phyloP scores from a whole-genome alignment of 2,329 filamentous ascomycete species.

The Fusarium sp. region DNA sequence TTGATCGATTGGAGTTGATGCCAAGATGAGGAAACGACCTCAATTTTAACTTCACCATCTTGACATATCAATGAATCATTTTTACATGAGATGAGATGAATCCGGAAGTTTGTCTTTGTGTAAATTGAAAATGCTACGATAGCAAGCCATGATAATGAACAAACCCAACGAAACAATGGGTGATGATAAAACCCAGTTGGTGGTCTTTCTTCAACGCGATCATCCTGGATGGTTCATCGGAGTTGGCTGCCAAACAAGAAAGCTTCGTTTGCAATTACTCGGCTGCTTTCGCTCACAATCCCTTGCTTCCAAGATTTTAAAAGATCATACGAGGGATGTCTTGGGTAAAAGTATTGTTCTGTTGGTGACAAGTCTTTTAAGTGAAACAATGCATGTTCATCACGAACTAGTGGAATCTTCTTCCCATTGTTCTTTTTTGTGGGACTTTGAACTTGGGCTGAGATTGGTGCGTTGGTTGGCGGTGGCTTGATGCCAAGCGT shows the following conservation, averaged over 20 bases:
- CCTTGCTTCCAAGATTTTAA: neutral
- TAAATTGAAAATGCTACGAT: neutral
- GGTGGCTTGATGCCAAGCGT: neutral
- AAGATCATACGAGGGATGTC: neutral
- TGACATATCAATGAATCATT: neutral
- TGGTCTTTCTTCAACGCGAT: neutral
- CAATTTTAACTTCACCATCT: neutral
- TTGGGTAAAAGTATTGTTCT: neutral
- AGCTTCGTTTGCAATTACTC: neutral
- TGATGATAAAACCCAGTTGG: neutral
- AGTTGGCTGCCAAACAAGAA: neutral
- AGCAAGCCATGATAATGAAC: neutral
- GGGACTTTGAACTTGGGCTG: neutral
- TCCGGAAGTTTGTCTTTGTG: neutral
- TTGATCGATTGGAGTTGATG: rapidly evolving
- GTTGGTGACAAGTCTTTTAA: neutral
- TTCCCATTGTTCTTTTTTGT: neutral
- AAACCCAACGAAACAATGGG: neutral
- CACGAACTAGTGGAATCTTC: neutral
- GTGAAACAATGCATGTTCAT: neutral
- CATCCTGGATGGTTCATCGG: neutral
- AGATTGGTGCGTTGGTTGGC: neutral
- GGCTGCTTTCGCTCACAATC: neutral
- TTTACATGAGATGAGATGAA: neutral
- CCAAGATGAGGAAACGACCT: too few relatives aligned